These are phyloP conservation scores for Blumeria graminis DNA, from an alignment of 2,329 filamentous ascomycete species.

Conservation along the genomic window DNA sequence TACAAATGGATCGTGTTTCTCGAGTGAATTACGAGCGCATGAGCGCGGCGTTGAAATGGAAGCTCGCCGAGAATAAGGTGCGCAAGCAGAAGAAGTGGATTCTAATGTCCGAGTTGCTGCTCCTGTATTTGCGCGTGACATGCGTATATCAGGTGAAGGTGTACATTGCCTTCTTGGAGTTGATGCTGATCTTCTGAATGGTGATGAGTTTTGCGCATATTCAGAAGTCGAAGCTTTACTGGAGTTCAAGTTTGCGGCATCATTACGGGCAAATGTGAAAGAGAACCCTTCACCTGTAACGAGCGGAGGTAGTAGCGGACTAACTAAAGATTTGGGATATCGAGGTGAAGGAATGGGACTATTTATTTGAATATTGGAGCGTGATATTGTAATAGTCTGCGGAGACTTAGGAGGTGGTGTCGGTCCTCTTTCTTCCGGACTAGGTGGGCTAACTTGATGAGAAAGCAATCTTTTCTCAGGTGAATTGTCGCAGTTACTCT, in stretches of 20 bases:
- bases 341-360: constrained; percentile 10
- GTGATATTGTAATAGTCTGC: constrained; percentile 7
- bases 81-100: constrained; percentile 13
- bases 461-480: too few species aligned
- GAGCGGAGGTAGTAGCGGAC: constrained; percentile 9
- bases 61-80: constrained; percentile 11
- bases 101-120: not conserved
- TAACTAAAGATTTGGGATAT: constrained; percentile 3
- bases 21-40: constrained; percentile 12
- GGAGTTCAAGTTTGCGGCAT: not conserved
- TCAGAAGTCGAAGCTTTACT: not conserved
- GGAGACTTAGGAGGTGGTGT: constrained; percentile 19
- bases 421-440: constrained; percentile 16
- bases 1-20: constrained; percentile 5
- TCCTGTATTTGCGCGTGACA: not conserved
- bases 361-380: constrained; percentile 10
- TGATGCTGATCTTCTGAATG: not conserved
- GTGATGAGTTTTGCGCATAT: not conserved
- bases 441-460: not conserved
- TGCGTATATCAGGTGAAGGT: not conserved
- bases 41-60: constrained; percentile 15
- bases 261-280: constrained; percentile 7
- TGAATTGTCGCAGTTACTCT: too few species aligned
- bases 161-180: not conserved
- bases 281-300: constrained; percentile 10